Evolutionary conservation across 495 filamentous ascomycete species (phyloP).

Genomic region (Penicillium crystallinum): DNA sequence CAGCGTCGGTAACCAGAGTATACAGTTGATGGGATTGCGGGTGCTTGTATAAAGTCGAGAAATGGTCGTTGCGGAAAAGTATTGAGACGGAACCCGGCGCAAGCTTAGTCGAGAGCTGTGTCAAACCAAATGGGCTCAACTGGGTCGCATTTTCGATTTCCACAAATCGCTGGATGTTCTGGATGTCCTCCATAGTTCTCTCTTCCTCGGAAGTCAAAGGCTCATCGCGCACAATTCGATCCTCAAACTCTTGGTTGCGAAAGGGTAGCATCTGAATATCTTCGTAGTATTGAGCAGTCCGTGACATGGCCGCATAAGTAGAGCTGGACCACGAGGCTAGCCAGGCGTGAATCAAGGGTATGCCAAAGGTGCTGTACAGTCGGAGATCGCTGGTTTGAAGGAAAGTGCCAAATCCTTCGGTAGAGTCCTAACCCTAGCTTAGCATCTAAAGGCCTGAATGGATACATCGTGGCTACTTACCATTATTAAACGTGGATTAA

Average conservation of each 20-base stretch:
- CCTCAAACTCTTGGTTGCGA: slow-evolving; percentile 79
- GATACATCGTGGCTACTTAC: slow-evolving; percentile 18
- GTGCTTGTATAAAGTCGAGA: slow-evolving; percentile 82
- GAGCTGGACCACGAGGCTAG: slow-evolving; percentile 59
- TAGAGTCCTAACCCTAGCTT: slow-evolving; percentile 32
- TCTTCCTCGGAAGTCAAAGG: slow-evolving; percentile 56
- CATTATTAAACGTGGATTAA: slow-evolving; percentile 80
- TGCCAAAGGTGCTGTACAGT: slow-evolving; percentile 78
- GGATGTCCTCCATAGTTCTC: slow-evolving; percentile 72
- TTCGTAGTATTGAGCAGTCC: slow-evolving; percentile 77
- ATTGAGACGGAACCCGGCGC: slow-evolving; percentile 75
- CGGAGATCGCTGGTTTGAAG: slow-evolving; percentile 77
- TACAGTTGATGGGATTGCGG: slow-evolving; percentile 65
- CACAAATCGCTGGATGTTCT: slow-evolving; percentile 76
- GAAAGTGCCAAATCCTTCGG: slow-evolving; percentile 63
- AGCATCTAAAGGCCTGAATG: slow-evolving; percentile 5
- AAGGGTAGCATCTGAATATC: slow-evolving; percentile 86
- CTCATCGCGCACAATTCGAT: slow-evolving; percentile 58
- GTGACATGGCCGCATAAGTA: slow-evolving; percentile 60
- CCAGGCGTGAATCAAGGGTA: slow-evolving; percentile 95
- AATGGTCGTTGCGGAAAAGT: slow-evolving; percentile 95
- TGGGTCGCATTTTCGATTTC: slow-evolving; percentile 70
- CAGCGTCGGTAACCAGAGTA: slow-evolving; percentile 85
- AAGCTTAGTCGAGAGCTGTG: slow-evolving; percentile 59
- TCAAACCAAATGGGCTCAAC: slow-evolving; percentile 74